Evolutionary conservation across 192 early-diverging fungal species (phyloP).

Genomic region (Podila minutissima): DNA sequence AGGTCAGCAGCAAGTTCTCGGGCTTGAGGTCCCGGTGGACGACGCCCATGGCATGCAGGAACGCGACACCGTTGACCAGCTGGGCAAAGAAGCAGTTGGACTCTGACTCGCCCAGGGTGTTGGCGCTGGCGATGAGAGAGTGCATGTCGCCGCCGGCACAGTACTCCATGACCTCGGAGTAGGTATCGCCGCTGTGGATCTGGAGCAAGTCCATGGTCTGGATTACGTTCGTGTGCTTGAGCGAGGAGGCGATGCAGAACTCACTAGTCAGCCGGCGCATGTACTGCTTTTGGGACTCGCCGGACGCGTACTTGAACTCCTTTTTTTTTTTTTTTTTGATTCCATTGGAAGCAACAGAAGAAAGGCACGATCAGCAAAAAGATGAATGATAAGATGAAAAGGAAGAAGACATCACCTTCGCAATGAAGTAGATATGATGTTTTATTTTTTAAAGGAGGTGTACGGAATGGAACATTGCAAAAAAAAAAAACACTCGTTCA

Average conservation of each 20-base stretch:
- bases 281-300: conserved; percentile 57
- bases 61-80: conserved; percentile 75
- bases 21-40: conserved; percentile 85
- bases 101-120: conserved; percentile 59
- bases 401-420: background rate
- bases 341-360: no score
- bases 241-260: conserved; percentile 82
- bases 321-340: conserved; percentile 42
- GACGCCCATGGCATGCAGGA: conserved; percentile 81
- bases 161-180: conserved; percentile 83
- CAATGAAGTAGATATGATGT: background rate
- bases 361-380: background rate
- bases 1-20: conserved; percentile 79
- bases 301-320: conserved; percentile 83
- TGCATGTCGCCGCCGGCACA: conserved; percentile 83
- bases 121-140: conserved; percentile 66
- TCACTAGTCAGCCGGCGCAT: conserved; percentile 68
- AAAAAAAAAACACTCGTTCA: background rate
- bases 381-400: no score
- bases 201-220: conserved; percentile 76
- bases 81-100: conserved; percentile 77
- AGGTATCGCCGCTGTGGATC: conserved; percentile 67
- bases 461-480: no score
- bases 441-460: background rate
- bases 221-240: conserved; percentile 80